Conservation (phyloP, 1,139 yeast species). For the Meyerozyma elateridarum region DNA sequence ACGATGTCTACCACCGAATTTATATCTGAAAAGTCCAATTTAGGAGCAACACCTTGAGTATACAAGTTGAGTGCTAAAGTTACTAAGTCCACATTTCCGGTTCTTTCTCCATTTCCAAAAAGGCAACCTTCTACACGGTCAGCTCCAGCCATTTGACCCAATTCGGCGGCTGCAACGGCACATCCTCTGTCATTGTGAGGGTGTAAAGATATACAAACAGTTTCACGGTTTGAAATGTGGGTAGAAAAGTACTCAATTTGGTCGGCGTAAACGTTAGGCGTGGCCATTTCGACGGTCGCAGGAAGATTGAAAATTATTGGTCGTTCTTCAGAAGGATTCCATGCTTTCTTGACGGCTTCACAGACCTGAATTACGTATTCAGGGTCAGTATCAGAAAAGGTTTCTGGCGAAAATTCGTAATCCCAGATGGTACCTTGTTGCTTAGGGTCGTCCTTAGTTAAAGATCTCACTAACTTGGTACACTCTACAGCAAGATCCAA, state of each 20-base stretch:
- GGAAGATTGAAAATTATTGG: conserved; percentile 96
- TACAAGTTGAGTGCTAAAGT: conserved; percentile 89
- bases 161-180: conserved; percentile 96
- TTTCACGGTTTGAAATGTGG: conserved; percentile 76
- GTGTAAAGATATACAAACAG: conserved; percentile 83
- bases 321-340: conserved; percentile 80
- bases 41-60: conserved; percentile 89
- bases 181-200: conserved; percentile 97
- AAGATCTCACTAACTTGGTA: conserved; percentile 69
- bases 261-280: conserved; percentile 94
- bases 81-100: conserved; percentile 94
- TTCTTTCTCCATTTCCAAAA: conserved; percentile 97
- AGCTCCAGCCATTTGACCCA: conserved; percentile 93
- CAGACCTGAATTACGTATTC: conserved; percentile 82
- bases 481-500: conserved; percentile 77
- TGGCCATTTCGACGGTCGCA: conserved; percentile 95
- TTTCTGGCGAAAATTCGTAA: conserved; percentile 92
- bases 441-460: conserved; percentile 84
- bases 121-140: conserved; percentile 97
- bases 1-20: conserved; percentile 77
- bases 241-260: conserved; percentile 88
- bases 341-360: conserved; percentile 91
- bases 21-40: conserved; percentile 82
- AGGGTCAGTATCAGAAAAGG: conserved; percentile 83
- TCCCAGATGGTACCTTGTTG: conserved; percentile 76